A percentile compares a stretch with the other conserved stretches of the same genome.
phyloP scores from a whole-genome alignment of 2,329 filamentous ascomycete genomes.

The Pseudopyrenochaeta lycopersici region DNA sequence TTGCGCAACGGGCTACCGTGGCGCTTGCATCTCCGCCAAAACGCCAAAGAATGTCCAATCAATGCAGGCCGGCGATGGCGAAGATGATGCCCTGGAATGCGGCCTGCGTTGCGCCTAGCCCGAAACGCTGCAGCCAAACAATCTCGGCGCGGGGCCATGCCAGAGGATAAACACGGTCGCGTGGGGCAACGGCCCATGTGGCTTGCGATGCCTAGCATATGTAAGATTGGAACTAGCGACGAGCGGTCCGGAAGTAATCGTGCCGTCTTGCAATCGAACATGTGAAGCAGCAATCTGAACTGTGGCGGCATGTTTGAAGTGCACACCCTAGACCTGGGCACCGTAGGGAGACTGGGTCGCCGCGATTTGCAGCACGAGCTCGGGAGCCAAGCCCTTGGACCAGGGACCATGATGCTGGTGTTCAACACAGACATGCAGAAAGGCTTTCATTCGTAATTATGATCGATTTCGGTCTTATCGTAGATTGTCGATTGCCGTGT shows the following conservation, averaged over 20 bases:
- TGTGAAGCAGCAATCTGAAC: no score
- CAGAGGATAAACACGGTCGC: slow-evolving; percentile 19
- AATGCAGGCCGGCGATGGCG: background rate
- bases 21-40: slow-evolving; percentile 19
- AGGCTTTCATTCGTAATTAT: background rate
- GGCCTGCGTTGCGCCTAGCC: slow-evolving; percentile 1
- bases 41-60: slow-evolving; percentile 23
- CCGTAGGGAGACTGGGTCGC: no score
- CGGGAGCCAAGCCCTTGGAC: no score
- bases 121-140: slow-evolving; percentile 7
- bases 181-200: slow-evolving; percentile 8
- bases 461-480: background rate
- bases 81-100: slow-evolving; percentile 21
- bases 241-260: background rate
- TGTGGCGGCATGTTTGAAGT: no score
- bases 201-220: slow-evolving; percentile 6
- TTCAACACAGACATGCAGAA: background rate
- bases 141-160: slow-evolving; percentile 17
- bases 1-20: slow-evolving; percentile 30
- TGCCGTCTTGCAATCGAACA: background rate
- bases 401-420: background rate
- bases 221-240: background rate
- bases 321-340: no score
- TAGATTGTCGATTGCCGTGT: no score
- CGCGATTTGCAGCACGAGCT: no score